Evolutionary conservation across 2,329 filamentous ascomycete species (phyloP).

Genomic region (Trichophyton benhamiae): DNA sequence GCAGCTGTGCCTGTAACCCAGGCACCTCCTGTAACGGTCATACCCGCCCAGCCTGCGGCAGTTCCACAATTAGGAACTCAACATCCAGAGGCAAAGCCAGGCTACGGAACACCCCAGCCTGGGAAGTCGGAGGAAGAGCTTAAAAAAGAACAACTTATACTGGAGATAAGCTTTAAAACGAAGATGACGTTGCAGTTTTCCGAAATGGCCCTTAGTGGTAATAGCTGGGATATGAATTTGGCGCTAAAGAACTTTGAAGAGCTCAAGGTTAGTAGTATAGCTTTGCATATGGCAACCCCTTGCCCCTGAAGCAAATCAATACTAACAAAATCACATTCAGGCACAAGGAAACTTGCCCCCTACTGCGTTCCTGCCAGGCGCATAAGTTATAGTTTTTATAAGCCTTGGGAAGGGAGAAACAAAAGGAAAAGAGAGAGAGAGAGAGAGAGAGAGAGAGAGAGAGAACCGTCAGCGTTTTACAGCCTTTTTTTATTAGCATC

Average conservation of each 20-base stretch:
- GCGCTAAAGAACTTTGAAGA: slow-evolving; percentile 64
- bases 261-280: slow-evolving; percentile 48
- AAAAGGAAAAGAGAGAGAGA: too few species aligned
- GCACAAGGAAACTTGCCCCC: slow-evolving; percentile 13
- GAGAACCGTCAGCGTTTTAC: not conserved
- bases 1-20: not conserved
- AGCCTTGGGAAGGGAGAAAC: not conserved
- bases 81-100: slow-evolving; percentile 23
- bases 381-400: slow-evolving; percentile 3
- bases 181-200: slow-evolving; percentile 70
- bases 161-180: slow-evolving; percentile 62
- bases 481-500: not conserved
- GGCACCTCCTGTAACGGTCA: not conserved
- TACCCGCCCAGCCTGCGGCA: slow-evolving; percentile 11
- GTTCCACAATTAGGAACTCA: slow-evolving; percentile 12
- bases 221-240: slow-evolving; percentile 65
- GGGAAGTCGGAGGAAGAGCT: slow-evolving; percentile 40
- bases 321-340: slow-evolving; percentile 5
- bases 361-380: slow-evolving; percentile 13
- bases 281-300: not conserved
- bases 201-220: slow-evolving; percentile 66
- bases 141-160: slow-evolving; percentile 56
- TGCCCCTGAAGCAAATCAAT: not conserved
- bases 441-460: too few species aligned
- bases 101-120: slow-evolving; percentile 30